These are phyloP conservation scores for Hypholoma sublateritium DNA, from an alignment of 768 basidiomycete species.

Conservation along the genomic window DNA sequence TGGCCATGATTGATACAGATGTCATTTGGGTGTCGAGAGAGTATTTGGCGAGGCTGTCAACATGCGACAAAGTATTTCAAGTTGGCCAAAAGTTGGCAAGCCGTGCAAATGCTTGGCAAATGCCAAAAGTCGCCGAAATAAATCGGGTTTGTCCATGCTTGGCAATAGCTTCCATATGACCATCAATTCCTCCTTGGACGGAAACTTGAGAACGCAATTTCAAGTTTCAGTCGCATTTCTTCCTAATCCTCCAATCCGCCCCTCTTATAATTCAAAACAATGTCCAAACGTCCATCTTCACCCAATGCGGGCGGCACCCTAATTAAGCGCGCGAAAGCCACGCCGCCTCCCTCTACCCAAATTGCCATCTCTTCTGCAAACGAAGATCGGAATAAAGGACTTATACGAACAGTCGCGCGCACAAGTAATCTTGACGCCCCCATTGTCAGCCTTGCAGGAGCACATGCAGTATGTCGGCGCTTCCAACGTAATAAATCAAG, in stretches of 20 bases:
- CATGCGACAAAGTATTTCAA: too few species aligned
- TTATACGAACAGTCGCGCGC: slow-evolving; percentile 82
- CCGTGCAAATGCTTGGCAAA: too few species aligned
- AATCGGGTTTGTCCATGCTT: not conserved
- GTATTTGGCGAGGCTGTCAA: too few species aligned
- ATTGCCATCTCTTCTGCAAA: slow-evolving; percentile 75
- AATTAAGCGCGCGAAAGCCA: slow-evolving; percentile 62
- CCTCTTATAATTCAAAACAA: slow-evolving; percentile 25
- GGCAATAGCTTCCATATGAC: not conserved
- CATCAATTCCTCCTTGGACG: not conserved
- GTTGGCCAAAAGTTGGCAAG: too few species aligned
- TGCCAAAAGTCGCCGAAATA: too few species aligned
- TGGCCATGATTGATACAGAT: too few species aligned
- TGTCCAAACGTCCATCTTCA: slow-evolving; percentile 74
- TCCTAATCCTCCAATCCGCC: not conserved
- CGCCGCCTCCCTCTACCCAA: slow-evolving; percentile 55
- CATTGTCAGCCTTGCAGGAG: slow-evolving; percentile 86
- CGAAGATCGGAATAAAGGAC: slow-evolving; percentile 74
- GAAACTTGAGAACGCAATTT: not conserved
- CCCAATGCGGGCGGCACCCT: slow-evolving; percentile 55
- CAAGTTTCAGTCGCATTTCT: not conserved
- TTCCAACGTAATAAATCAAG: not conserved
- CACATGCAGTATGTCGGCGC: slow-evolving; percentile 67
- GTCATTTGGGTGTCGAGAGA: too few species aligned
- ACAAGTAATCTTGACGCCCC: slow-evolving; percentile 95